Evolutionary conservation across 257 asterid genomes (phyloP), one percentile per base, ranked within the genome.

Genomic region (Salvia rosmarinus): DNA sequence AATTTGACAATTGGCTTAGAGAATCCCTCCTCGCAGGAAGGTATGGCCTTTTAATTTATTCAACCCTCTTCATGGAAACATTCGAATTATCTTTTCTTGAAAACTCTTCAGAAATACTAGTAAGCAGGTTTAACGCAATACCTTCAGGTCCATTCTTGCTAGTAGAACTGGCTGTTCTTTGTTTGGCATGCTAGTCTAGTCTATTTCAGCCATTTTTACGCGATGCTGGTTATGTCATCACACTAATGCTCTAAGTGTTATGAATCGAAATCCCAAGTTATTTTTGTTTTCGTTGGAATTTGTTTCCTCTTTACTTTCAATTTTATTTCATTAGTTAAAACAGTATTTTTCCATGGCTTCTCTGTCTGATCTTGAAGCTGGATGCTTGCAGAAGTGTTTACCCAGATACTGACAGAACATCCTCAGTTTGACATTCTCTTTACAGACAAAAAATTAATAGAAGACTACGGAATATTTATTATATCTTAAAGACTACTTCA

Each of bases 11-110:
- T 42, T 90, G 97, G 96, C 89, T 90, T 17, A 80, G 67, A 66
- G 90, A 83, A 54, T 75, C 96, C 70, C 91, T 88, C 58, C 82
- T 85, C 49, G 66, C 16, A 55, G 94, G 91, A 85, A 88, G 90
- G 92, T 87, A 83, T n/a, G n/a, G 44, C 4, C 35, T 39, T 19
- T 16, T 12, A 3, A 12, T 6, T 54, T 16, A 65, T 52, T 13
- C 37, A 49, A 49, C n/a, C 23, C 47, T 30, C 4, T 76, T 61
- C 3, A 3, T 42, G 23, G 17, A 40, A 47, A 20, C 9, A 14
- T 13, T 28, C 28, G 32, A 30, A 9, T 16, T n/a, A 2, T 9
- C 4, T 25, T 56, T 70, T 70, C 67, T 57, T 40, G 67, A 13
- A 25, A 70, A 17, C 30, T 10, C 2, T 21, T 67, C 17, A n/a